These are phyloP conservation scores for Speleostelium caveatum DNA, from an alignment of 78 protist genomes.

Conservation along the genomic window DNA sequence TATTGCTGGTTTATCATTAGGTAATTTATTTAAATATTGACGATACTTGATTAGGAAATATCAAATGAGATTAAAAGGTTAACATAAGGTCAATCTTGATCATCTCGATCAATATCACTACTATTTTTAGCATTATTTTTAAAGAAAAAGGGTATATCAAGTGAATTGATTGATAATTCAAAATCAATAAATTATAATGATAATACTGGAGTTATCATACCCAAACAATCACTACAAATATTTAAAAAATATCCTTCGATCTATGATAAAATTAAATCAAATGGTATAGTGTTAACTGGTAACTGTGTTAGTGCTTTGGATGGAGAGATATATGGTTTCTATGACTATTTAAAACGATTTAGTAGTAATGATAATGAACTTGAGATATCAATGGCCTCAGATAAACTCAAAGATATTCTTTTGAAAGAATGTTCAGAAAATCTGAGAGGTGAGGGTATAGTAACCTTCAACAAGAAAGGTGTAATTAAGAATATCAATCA, in stretches of 20 bases:
- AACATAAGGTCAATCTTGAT: background rate
- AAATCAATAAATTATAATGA: background rate
- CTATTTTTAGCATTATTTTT: constrained; percentile 43
- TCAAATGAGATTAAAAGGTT: too few relatives aligned
- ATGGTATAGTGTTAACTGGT: background rate
- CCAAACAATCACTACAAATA: background rate
- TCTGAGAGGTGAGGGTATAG: constrained; percentile 29
- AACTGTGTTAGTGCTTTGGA: background rate
- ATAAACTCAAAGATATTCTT: constrained; percentile 9
- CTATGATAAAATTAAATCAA: background rate
- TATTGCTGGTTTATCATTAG: constrained; percentile 58
- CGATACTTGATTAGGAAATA: too few relatives aligned
- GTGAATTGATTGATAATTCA: constrained; percentile 29
- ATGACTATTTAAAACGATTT: background rate
- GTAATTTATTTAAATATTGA: constrained; percentile 2
- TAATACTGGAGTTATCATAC: constrained; percentile 8
- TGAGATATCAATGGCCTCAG: constrained; percentile 4
- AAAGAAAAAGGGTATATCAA: constrained; percentile 59
- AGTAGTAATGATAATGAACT: background rate
- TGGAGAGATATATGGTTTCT: constrained; percentile 20
- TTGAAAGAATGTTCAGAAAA: constrained; percentile 4
- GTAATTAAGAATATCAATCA: constrained; percentile 8
- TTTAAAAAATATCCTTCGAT: background rate
- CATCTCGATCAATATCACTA: background rate
- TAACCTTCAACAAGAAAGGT: background rate